Percentiles rank a stretch among this genome's conserved stretches.
Conservation (phyloP, 345 rosid genomes). For the Rhizophora mangle region DNA sequence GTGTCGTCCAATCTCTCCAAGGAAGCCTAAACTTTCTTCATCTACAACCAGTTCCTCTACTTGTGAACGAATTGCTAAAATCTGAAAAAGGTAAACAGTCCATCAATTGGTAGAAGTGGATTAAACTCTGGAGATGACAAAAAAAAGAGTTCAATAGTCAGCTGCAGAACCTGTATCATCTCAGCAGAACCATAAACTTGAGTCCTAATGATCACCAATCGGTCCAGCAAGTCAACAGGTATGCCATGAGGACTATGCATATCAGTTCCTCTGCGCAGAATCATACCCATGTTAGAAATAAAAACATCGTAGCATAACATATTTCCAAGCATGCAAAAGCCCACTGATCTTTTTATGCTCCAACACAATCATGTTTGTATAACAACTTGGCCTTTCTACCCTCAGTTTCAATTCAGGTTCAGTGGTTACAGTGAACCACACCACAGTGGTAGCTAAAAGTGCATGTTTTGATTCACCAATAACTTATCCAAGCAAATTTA, state of each 20-base stretch:
- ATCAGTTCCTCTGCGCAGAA: conserved; percentile 79
- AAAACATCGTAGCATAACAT: neutral
- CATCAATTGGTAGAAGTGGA: neutral
- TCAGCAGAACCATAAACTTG: conserved; percentile 91
- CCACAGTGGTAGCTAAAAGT: too few relatives aligned
- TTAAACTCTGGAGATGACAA: neutral
- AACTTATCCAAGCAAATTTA: too few relatives aligned
- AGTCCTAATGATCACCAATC: conserved; percentile 79
- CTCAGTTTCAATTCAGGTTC: too few relatives aligned
- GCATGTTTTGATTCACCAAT: too few relatives aligned
- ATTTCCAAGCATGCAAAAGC: neutral
- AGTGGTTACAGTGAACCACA: too few relatives aligned
- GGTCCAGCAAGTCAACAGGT: conserved; percentile 89
- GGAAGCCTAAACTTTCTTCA: conserved; percentile 81
- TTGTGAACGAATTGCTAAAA: conserved; percentile 92
- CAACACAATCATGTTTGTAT: too few relatives aligned
- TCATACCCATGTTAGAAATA: conserved; percentile 16
- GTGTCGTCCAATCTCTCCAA: conserved; percentile 80
- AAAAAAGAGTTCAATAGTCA: neutral
- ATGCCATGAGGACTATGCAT: conserved; percentile 96
- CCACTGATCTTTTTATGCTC: too few relatives aligned
- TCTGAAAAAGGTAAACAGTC: conserved; percentile 41
- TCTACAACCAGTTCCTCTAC: conserved; percentile 85
- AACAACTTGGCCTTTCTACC: too few relatives aligned
- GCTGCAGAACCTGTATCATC: conserved; percentile 84